Conservation (phyloP, 306 rosid genomes). For the Begonia loranthoides region DNA sequence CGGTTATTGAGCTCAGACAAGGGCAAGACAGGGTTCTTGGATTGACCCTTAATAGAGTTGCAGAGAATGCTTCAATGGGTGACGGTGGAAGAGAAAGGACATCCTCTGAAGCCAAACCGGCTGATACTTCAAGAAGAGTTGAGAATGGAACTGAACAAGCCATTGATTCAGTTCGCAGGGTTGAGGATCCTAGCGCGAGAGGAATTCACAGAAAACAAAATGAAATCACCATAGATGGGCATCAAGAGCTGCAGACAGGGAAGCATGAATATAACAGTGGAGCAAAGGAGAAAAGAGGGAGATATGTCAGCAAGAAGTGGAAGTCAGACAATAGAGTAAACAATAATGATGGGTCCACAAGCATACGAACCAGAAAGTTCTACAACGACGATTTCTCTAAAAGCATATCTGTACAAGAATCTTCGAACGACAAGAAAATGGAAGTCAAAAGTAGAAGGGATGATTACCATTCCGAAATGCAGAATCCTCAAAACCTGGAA, state of each 20-base stretch:
- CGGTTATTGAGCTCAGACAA: conserved; percentile 9
- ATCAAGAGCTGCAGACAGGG: not conserved
- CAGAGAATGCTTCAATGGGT: conserved; percentile 7
- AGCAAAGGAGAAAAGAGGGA: too few species aligned
- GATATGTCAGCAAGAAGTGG: too few species aligned
- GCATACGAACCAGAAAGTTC: too few species aligned
- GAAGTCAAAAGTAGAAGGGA: too few species aligned
- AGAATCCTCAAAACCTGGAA: too few species aligned
- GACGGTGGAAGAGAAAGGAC: conserved; percentile 16
- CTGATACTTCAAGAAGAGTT: conserved; percentile 6
- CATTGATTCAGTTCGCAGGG: not conserved
- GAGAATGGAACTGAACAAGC: not conserved
- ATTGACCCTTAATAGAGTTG: conserved; percentile 1
- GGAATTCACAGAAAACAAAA: not conserved
- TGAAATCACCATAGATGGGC: conserved; percentile 2
- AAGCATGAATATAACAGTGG: too few species aligned
- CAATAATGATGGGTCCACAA: too few species aligned
- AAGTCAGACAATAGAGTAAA: too few species aligned
- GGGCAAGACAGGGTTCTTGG: conserved; percentile 9
- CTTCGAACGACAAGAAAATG: too few species aligned
- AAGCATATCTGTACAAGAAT: too few species aligned
- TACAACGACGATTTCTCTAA: too few species aligned
- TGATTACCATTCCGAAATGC: too few species aligned
- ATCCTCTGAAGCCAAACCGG: conserved; percentile 6
- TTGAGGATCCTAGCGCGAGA: not conserved